Conservation (phyloP, 352 stramenopile genomes). For the Pythium aphanidermatum region DNA sequence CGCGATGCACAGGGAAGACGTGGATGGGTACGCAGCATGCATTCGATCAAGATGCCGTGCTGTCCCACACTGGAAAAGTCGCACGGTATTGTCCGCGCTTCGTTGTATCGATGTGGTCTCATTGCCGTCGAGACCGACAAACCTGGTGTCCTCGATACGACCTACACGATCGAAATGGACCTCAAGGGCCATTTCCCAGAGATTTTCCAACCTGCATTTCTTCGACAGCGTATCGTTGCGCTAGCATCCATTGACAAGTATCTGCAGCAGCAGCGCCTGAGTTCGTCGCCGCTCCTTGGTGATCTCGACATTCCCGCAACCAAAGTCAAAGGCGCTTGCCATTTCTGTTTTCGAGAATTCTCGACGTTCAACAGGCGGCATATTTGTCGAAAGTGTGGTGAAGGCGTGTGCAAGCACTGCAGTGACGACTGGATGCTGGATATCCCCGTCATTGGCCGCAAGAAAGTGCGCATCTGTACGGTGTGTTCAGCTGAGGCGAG, state of each 20-base stretch:
- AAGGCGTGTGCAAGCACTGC: conserved; percentile 71
- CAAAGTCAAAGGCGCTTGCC: conserved; percentile 38
- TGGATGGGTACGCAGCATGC: conserved; percentile 48
- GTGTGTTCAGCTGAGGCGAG: conserved; percentile 72
- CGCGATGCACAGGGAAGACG: conserved; percentile 40
- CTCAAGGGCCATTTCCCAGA: conserved; percentile 76
- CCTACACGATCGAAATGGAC: conserved; percentile 82
- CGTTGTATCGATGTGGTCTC: conserved; percentile 75
- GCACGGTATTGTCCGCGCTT: conserved; percentile 57
- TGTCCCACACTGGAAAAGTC: conserved; percentile 33
- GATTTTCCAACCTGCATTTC: conserved; percentile 56
- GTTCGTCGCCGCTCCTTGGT: conserved; percentile 63
- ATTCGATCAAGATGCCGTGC: conserved; percentile 54
- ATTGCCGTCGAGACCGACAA: conserved; percentile 72
- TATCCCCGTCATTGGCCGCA: conserved; percentile 67
- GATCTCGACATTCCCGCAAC: conserved; percentile 61
- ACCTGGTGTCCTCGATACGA: conserved; percentile 66
- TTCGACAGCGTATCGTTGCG: conserved; percentile 58
- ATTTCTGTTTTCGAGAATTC: conserved; percentile 74
- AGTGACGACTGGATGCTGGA: conserved; percentile 78
- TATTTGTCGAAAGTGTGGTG: conserved; percentile 73
- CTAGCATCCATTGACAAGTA: conserved; percentile 70
- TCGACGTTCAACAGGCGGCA: conserved; percentile 41
- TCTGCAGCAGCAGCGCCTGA: conserved; percentile 76
- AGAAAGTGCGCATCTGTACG: conserved; percentile 79